phyloP scores from a whole-genome alignment of 202 grass and related monocot species.

The Panicum virgatum region DNA sequence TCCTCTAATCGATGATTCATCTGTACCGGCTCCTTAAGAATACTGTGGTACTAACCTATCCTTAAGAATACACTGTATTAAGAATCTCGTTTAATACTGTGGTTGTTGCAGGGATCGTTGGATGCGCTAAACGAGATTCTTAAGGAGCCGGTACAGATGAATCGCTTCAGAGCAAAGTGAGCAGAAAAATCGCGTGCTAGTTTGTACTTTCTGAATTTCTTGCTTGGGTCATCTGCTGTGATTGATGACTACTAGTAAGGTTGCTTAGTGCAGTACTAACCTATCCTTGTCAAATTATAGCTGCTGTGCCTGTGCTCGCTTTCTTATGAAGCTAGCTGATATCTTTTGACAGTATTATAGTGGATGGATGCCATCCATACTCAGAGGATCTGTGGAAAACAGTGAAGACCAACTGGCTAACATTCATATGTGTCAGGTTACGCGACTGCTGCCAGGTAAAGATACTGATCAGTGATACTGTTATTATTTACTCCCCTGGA shows the following conservation, averaged over 20 bases:
- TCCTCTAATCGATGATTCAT: too few relatives aligned
- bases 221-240: not conserved
- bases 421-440: slow-evolving; percentile 67
- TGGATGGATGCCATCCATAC: slow-evolving; percentile 75
- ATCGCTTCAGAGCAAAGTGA: slow-evolving; percentile 78
- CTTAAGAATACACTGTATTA: too few relatives aligned
- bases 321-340: not conserved
- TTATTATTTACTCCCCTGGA: not conserved
- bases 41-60: too few relatives aligned
- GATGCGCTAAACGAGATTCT: slow-evolving; percentile 62
- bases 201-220: not conserved
- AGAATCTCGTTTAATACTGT: too few relatives aligned
- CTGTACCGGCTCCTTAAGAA: too few relatives aligned
- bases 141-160: slow-evolving; percentile 57
- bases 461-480: not conserved
- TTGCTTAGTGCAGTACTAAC: not conserved
- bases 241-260: not conserved
- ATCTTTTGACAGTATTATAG: slow-evolving; percentile 55
- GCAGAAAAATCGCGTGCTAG: not conserved
- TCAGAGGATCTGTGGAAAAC: slow-evolving; percentile 77
- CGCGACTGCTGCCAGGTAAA: slow-evolving; percentile 70
- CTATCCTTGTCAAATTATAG: not conserved
- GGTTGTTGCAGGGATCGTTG: slow-evolving; percentile 55
- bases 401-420: slow-evolving; percentile 65
- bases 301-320: not conserved